Conservation (phyloP, 495 filamentous ascomycete genomes). For the Aspergillus cavernicola region DNA sequence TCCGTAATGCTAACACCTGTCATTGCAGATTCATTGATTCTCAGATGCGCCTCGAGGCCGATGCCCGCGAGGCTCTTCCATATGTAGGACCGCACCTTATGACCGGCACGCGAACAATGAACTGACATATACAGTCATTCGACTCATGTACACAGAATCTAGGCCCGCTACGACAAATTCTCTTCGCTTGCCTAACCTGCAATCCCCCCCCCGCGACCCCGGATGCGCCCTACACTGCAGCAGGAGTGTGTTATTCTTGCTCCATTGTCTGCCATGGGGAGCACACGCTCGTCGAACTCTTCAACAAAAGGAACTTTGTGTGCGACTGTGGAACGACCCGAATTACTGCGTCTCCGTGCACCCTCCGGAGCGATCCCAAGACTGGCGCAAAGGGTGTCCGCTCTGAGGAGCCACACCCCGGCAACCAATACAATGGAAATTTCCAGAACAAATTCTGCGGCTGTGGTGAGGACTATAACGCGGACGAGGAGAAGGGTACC, state of each 20-base stretch:
- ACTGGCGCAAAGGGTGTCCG: constrained; percentile 76
- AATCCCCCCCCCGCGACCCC: constrained; percentile 67
- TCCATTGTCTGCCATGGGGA: constrained; percentile 96
- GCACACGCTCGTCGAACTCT: constrained; percentile 92
- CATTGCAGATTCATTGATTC: constrained; percentile 73
- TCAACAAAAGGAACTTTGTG: constrained; percentile 89
- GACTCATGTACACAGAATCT: constrained; percentile 86
- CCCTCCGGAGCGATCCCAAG: constrained; percentile 66
- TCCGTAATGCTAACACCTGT: neutral
- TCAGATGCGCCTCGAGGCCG: constrained; percentile 86
- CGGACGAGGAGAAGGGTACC: constrained; percentile 85
- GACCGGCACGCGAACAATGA: neutral
- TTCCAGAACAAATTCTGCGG: constrained; percentile 91
- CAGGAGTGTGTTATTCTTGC: constrained; percentile 93
- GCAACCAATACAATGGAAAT: constrained; percentile 92
- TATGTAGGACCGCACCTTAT: constrained; percentile 55
- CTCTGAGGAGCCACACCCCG: constrained; percentile 64
- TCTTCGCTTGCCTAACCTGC: constrained; percentile 92
- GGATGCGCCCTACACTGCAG: constrained; percentile 63
- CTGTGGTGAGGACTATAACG: constrained; percentile 81
- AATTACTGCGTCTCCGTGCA: constrained; percentile 67
- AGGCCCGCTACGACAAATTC: constrained; percentile 76
- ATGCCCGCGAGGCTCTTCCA: constrained; percentile 90
- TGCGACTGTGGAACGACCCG: constrained; percentile 95
- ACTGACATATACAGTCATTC: constrained; percentile 60